A percentile compares a stretch with the other conserved stretches of the same genome.
Evolutionary conservation across 176 grass and related monocot species (phyloP).

Genomic region (Thinopyrum elongatum): DNA sequence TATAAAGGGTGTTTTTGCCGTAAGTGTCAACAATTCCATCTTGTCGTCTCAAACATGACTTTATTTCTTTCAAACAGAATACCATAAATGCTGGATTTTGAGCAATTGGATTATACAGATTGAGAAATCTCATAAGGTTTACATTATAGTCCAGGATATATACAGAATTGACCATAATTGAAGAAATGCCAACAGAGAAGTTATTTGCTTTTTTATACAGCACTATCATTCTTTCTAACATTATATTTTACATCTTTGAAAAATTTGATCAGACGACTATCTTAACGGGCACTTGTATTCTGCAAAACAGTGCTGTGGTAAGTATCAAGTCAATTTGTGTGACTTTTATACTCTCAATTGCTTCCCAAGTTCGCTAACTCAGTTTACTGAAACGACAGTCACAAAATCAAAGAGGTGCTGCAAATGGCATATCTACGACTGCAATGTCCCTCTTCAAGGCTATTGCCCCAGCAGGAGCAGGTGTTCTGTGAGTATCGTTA

Average conservation of each 20-base stretch:
- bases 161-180: too few relatives aligned
- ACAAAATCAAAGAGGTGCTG: slow-evolving; percentile 7
- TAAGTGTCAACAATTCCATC: slow-evolving; percentile 37
- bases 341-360: background rate
- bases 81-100: background rate
- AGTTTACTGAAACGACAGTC: background rate
- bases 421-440: slow-evolving; percentile 13
- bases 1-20: slow-evolving; percentile 47
- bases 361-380: background rate
- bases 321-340: slow-evolving; percentile 1
- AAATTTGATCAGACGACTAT: slow-evolving; percentile 61
- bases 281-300: slow-evolving; percentile 61
- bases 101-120: background rate
- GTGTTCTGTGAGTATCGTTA: background rate
- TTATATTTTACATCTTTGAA: background rate
- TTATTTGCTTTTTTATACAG: background rate
- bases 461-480: slow-evolving; percentile 15
- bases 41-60: background rate
- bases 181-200: background rate
- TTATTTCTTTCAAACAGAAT: too few relatives aligned
- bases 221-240: background rate
- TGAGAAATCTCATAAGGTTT: background rate
- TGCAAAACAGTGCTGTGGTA: slow-evolving; percentile 94
- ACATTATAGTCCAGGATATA: background rate
- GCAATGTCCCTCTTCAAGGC: background rate